These are phyloP conservation scores for Priceomyces melissophilus DNA, from an alignment of 805 yeast species.

Conservation along the genomic window DNA sequence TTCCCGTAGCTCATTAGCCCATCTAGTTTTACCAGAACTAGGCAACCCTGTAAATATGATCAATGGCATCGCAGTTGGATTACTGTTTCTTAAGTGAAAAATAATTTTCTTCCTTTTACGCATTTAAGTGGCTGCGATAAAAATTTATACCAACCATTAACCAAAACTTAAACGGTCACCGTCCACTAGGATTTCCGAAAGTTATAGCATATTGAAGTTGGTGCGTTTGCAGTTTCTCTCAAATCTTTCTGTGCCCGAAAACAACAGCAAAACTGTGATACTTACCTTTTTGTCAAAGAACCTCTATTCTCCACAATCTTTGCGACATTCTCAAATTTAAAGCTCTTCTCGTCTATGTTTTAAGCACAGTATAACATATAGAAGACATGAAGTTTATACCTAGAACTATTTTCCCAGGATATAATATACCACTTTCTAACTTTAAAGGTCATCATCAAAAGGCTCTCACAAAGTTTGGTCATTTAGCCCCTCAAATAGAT, in stretches of 20 bases:
- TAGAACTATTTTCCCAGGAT: constrained; percentile 67
- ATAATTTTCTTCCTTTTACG: background rate
- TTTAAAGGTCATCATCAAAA: constrained; percentile 89
- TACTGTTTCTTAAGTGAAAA: background rate
- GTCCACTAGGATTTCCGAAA: too few species aligned
- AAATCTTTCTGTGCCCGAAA: too few species aligned
- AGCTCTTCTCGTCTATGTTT: too few species aligned
- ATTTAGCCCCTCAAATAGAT: constrained; percentile 75
- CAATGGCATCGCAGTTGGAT: constrained; percentile 63
- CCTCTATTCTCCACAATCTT: too few species aligned
- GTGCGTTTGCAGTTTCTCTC: too few species aligned
- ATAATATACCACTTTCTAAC: constrained; percentile 66
- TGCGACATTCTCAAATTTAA: background rate
- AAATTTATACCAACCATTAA: too few species aligned
- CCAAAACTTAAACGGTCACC: too few species aligned
- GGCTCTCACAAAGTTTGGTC: constrained; percentile 66
- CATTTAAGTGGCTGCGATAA: too few species aligned
- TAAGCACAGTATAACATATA: background rate
- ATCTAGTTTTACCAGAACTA: constrained; percentile 74
- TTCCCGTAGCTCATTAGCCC: constrained; percentile 55
- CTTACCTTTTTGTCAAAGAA: too few species aligned
- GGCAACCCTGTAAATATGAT: constrained; percentile 84
- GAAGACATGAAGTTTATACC: constrained; percentile 55
- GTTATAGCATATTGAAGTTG: too few species aligned
- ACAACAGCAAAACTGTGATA: too few species aligned